phyloP scores from a whole-genome alignment of 306 rosid genomes.

The Rosa chinensis region DNA sequence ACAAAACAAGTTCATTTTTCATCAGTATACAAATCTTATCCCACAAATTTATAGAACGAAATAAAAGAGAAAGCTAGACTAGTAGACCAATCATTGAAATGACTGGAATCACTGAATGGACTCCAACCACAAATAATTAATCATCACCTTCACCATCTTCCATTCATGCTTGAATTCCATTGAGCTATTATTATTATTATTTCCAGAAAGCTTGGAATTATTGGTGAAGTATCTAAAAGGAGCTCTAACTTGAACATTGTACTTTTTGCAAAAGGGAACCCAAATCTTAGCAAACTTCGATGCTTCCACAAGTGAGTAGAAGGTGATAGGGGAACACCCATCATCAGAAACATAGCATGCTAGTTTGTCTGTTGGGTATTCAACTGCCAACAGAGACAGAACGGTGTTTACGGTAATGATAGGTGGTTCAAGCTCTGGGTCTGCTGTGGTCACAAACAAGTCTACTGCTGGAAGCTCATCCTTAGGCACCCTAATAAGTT shows the following conservation, averaged over 20 bases:
- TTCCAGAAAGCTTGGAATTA: background rate
- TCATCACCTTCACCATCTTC: conserved; percentile 43
- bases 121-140: background rate
- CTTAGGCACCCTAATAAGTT: conserved; percentile 21
- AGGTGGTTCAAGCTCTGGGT: conserved; percentile 54
- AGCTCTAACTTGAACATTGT: conserved; percentile 48
- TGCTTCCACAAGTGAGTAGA: conserved; percentile 58
- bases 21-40: background rate
- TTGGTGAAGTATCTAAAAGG: conserved; percentile 52
- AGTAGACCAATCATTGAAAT: background rate
- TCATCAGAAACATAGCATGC: conserved; percentile 82
- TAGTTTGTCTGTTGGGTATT: conserved; percentile 60
- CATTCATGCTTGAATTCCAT: conserved; percentile 23
- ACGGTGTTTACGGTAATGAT: conserved; percentile 63
- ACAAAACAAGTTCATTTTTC: background rate
- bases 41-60: background rate
- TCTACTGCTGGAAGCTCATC: conserved; percentile 64
- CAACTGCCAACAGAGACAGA: conserved; percentile 63
- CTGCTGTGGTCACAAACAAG: conserved; percentile 67
- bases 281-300: conserved; percentile 53
- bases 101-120: background rate
- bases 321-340: conserved; percentile 53
- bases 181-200: background rate
- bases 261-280: conserved; percentile 66
- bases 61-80: background rate